phyloP scores from a whole-genome alignment of 2,329 filamentous ascomycete species.

The Aspergillus tanneri region DNA sequence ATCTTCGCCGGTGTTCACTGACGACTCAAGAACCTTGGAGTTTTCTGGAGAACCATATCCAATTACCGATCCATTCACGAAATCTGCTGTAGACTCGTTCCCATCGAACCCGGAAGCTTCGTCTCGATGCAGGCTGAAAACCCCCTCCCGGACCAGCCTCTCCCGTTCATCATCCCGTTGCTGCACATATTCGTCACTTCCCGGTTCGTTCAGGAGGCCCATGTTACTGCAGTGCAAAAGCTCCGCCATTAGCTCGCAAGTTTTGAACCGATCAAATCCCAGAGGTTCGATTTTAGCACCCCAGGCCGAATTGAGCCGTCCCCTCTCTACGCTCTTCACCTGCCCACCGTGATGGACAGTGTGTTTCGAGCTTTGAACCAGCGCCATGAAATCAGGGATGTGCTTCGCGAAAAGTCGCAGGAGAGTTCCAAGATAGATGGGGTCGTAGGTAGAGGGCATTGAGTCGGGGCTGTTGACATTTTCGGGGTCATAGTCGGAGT shows the following conservation, averaged over 20 bases:
- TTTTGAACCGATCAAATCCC: conserved; percentile 97
- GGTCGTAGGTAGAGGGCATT: conserved; percentile 79
- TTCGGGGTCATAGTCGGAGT: conserved; percentile 96
- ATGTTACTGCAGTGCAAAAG: conserved; percentile 98
- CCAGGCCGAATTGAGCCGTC: conserved; percentile 81
- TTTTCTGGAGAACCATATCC: conserved; percentile 59
- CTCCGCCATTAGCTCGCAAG: conserved; percentile 97
- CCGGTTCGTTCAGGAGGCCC: conserved; percentile 87
- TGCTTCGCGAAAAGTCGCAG: conserved; percentile 85
- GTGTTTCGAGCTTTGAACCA: conserved; percentile 74
- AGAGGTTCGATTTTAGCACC: conserved; percentile 88
- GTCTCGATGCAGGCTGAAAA: conserved; percentile 53
- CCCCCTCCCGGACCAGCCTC: conserved; percentile 72
- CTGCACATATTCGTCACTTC: conserved; percentile 82
- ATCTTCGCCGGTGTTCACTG: conserved; percentile 81
- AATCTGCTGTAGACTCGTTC: conserved; percentile 48
- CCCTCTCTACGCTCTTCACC: conserved; percentile 64
- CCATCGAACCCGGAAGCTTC: conserved; percentile 58
- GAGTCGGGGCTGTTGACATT: conserved; percentile 77
- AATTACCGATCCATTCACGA: conserved; percentile 44
- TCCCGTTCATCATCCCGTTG: conserved; percentile 79
- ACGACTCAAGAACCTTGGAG: conserved; percentile 69
- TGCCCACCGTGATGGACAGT: conserved; percentile 57
- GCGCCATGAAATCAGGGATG: conserved; percentile 88
- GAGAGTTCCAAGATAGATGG: conserved; percentile 90